Evolutionary conservation across 768 basidiomycete genomes (phyloP).

Genomic region (Collybiopsis luxurians): DNA sequence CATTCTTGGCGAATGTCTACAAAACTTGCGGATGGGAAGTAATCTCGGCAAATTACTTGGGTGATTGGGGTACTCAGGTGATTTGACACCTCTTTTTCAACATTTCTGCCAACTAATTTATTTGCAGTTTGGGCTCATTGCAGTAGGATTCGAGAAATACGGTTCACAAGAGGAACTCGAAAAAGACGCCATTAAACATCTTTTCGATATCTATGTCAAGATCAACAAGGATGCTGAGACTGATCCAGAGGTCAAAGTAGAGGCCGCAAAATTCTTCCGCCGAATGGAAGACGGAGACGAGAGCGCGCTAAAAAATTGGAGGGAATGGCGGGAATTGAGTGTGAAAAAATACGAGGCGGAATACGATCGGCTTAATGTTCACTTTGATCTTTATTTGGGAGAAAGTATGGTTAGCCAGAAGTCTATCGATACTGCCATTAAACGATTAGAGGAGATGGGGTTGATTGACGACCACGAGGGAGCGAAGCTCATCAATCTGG

Average conservation of each 20-base stretch:
- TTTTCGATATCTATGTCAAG: conserved; percentile 93
- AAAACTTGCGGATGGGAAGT: conserved; percentile 93
- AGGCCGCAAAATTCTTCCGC: conserved; percentile 87
- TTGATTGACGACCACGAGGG: conserved; percentile 77
- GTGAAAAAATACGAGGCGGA: conserved; percentile 87
- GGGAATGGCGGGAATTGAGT: conserved; percentile 87
- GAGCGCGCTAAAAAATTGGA: conserved; percentile 82
- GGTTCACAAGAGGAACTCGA: conserved; percentile 82
- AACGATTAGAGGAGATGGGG: conserved; percentile 64
- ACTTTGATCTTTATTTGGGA: conserved; percentile 90
- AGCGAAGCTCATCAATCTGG: conserved; percentile 83
- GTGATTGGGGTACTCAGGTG: conserved; percentile 98
- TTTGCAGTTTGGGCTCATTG: conserved; percentile 80
- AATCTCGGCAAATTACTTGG: conserved; percentile 89
- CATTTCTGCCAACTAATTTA: background rate
- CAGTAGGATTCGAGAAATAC: conserved; percentile 89
- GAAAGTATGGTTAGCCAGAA: conserved; percentile 79
- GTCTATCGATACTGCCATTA: conserved; percentile 71
- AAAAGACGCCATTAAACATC: conserved; percentile 89
- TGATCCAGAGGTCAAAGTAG: conserved; percentile 68
- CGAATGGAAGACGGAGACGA: conserved; percentile 95
- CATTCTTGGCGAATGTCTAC: conserved; percentile 89
- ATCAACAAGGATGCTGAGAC: conserved; percentile 82
- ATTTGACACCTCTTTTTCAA: conserved; percentile 14
- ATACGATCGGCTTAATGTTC: conserved; percentile 85